Evolutionary conservation across 2,329 filamentous ascomycete species (phyloP).

Genomic region (Mycosphaerella arachidis): DNA sequence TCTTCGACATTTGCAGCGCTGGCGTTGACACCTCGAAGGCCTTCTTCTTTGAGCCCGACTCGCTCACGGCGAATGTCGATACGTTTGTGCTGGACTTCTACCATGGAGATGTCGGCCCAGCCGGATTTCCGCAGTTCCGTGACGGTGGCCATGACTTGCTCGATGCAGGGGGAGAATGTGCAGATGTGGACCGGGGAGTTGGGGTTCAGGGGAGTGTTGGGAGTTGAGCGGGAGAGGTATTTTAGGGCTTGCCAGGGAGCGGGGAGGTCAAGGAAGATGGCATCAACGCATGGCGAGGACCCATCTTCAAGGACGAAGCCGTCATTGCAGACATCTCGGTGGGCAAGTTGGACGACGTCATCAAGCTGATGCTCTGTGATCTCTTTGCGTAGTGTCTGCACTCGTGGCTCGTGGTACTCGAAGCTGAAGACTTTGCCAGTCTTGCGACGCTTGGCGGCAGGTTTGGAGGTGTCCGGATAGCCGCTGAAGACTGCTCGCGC

Average conservation of each 20-base stretch:
- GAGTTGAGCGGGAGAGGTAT: slow-evolving; percentile 58
- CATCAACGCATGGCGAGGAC: slow-evolving; percentile 55
- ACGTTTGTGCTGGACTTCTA: slow-evolving; percentile 75
- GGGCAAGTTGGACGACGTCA: slow-evolving; percentile 64
- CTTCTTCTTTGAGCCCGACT: slow-evolving; percentile 67
- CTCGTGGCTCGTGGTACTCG: slow-evolving; percentile 73
- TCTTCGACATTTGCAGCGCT: slow-evolving; percentile 72
- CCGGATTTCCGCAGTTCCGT: slow-evolving; percentile 72
- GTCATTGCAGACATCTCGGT: slow-evolving; percentile 72
- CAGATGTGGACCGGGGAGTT: slow-evolving; percentile 73
- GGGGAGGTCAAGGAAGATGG: slow-evolving; percentile 74
- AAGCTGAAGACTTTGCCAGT: slow-evolving; percentile 73
- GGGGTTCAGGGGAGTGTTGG: slow-evolving; percentile 60
- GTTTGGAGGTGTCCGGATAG: slow-evolving; percentile 40
- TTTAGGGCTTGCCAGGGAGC: slow-evolving; percentile 76
- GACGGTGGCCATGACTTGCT: slow-evolving; percentile 86
- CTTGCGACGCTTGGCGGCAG: slow-evolving; percentile 30
- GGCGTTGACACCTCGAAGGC: slow-evolving; percentile 61
- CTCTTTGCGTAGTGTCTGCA: slow-evolving; percentile 64
- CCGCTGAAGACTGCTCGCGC: slow-evolving; percentile 72
- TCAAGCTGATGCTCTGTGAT: slow-evolving; percentile 63
- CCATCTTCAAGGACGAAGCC: slow-evolving; percentile 58
- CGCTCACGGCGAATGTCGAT: slow-evolving; percentile 80
- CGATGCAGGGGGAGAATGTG: slow-evolving; percentile 94
- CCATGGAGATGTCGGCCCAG: slow-evolving; percentile 92